These are phyloP conservation scores for Ganoderma sinense DNA, from an alignment of 1,284 basidiomycete genomes.

Conservation along the genomic window DNA sequence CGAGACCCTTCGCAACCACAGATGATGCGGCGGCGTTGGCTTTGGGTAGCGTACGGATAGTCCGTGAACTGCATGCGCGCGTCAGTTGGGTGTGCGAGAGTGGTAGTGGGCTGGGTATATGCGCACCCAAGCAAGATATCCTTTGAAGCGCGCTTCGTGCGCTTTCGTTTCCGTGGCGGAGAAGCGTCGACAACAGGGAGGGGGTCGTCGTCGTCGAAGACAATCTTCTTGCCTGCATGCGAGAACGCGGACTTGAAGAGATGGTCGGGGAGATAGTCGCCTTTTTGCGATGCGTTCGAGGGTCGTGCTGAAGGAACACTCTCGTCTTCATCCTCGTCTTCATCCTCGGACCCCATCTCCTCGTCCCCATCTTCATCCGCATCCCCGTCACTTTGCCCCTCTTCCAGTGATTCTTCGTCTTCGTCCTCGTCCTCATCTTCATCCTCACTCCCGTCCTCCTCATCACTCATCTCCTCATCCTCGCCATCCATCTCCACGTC, in stretches of 20 bases:
- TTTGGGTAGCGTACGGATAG: slow-evolving; percentile 40
- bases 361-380: slow-evolving; percentile 16
- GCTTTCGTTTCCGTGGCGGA: slow-evolving; percentile 35
- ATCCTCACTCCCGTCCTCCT: slow-evolving; percentile 4
- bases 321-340: slow-evolving; percentile 12
- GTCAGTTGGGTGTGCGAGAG: not conserved
- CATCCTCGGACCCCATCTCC: slow-evolving; percentile 3
- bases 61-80: slow-evolving; percentile 36
- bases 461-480: slow-evolving; percentile 12
- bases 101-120: not conserved
- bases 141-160: slow-evolving; percentile 31
- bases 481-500: slow-evolving; percentile 11
- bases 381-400: slow-evolving; percentile 5
- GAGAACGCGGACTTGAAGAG: slow-evolving; percentile 43
- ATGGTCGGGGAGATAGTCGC: slow-evolving; percentile 46
- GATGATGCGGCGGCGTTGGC: slow-evolving; percentile 22
- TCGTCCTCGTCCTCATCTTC: slow-evolving; percentile 53
- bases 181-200: slow-evolving; percentile 14
- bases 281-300: slow-evolving; percentile 11
- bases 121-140: slow-evolving; percentile 44
- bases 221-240: slow-evolving; percentile 22
- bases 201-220: slow-evolving; percentile 18
- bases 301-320: not conserved
- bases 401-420: slow-evolving; percentile 33
- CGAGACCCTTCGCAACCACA: slow-evolving; percentile 28